Evolutionary conservation across 768 basidiomycete species (phyloP).

Genomic region (Agaricus subrufescens): DNA sequence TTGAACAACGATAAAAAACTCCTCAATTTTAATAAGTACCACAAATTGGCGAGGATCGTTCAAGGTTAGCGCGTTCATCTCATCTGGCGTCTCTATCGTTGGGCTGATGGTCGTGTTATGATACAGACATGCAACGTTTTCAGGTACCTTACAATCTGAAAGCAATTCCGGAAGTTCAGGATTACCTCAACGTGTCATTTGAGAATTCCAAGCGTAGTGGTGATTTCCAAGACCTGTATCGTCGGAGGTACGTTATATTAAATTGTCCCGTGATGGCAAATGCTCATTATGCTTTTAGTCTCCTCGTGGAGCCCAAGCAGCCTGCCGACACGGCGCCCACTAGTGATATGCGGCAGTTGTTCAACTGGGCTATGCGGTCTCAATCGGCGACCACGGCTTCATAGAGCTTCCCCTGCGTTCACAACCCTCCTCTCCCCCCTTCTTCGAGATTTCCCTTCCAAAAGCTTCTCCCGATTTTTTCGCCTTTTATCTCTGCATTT

Average conservation of each 20-base stretch:
- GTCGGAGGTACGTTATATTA: constrained; percentile 60
- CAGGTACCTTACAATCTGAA: constrained; percentile 84
- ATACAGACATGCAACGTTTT: constrained; percentile 85
- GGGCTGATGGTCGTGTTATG: neutral
- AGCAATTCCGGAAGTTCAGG: constrained; percentile 85
- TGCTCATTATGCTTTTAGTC: constrained; percentile 32
- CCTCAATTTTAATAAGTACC: constrained; percentile 96
- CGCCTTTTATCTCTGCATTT: neutral
- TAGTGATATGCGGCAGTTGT: constrained; percentile 73
- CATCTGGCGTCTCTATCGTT: neutral
- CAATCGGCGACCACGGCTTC: constrained; percentile 30
- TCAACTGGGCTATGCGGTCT: constrained; percentile 73
- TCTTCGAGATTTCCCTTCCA: neutral
- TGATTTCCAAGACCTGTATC: constrained; percentile 82
- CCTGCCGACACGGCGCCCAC: constrained; percentile 62
- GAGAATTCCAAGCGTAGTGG: constrained; percentile 72
- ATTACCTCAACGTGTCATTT: constrained; percentile 69
- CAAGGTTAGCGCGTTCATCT: constrained; percentile 44
- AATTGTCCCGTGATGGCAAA: constrained; percentile 3
- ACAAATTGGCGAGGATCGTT: constrained; percentile 81
- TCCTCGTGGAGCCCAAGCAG: constrained; percentile 81
- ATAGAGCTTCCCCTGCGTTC: constrained; percentile 15
- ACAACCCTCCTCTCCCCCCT: constrained; percentile 11
- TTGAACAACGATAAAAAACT: constrained; percentile 70
- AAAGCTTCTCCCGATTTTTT: constrained; percentile 2